Evolutionary conservation across 768 basidiomycete genomes (phyloP), one percentile per base, ranked within the genome.

Genomic region (Neoboletus magnificus): DNA sequence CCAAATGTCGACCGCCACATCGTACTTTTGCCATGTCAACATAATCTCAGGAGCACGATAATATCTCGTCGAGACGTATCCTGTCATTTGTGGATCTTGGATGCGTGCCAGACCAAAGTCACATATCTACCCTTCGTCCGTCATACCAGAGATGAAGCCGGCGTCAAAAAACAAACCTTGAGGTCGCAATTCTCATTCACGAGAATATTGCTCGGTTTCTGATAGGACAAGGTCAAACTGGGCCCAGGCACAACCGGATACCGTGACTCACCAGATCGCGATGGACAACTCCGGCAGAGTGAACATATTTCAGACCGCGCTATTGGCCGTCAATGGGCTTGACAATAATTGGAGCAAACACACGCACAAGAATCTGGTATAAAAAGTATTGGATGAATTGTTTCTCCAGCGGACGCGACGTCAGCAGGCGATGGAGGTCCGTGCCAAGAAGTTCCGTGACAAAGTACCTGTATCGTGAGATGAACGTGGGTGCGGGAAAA

Each of bases 1-100:
- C 97, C 97, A 98, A 70, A 98, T 96, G 71, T 99, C 97, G 59
- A 99, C 97, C 48, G 96, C 97, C 54, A 98, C 95, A 72, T 98
- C 96, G 76, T 99, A 99, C 78, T 98, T 98, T 74, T 99, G 97
- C 97, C 97, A 99, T 37, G 97, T 99, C 70, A 99, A 82, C 97
- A 99, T 99, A 77, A 99, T 99, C 75, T 99, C 97, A 6, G 97
- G 97, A 7, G 97, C 97, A 49, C 97, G 89, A 71, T 99, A 99
- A 76, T 99, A 99, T 62, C 97, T 82, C 49, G 97, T 99, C 54
- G 97, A 98, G 58, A 98, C 97, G 69, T 98, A 99, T 59, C 97
- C 97, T 1, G 97, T 99, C 97, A 99, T 99, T 71, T 99, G 97
- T 5, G 96, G 96, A 71, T 99, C 97, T 74, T 98, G 97, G 60